Conservation (phyloP, 2,329 filamentous ascomycete genomes). For the Rhynchosporium graminicola region DNA sequence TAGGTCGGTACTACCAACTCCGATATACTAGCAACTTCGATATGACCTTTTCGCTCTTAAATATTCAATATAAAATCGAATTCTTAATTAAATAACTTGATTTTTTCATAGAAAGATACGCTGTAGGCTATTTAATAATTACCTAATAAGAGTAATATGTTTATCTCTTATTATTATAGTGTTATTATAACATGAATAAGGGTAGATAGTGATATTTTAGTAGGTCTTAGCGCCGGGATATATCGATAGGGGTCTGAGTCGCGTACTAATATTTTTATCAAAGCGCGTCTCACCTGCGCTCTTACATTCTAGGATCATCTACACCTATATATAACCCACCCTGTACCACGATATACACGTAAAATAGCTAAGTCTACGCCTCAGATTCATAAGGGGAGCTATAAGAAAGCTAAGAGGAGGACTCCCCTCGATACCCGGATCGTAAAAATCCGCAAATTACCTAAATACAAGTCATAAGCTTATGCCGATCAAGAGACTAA, state of each 20-base stretch:
- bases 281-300: background rate
- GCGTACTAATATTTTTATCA: background rate
- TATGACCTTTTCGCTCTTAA: background rate
- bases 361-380: background rate
- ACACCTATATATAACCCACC: background rate
- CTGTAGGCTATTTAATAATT: background rate
- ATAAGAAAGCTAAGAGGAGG: background rate
- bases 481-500: background rate
- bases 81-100: background rate
- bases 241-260: background rate
- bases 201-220: background rate
- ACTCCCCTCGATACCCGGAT: background rate
- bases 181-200: background rate
- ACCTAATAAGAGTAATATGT: background rate
- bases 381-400: background rate
- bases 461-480: background rate
- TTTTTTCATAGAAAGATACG: constrained; percentile 1
- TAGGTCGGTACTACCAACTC: background rate
- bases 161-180: background rate
- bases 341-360: background rate
- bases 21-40: background rate
- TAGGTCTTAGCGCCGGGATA: background rate
- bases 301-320: too few relatives aligned
- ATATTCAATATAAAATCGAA: background rate
- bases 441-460: background rate